Evolutionary conservation across 1,284 basidiomycete species (phyloP).

Genomic region (Sporisorium sorghi): DNA sequence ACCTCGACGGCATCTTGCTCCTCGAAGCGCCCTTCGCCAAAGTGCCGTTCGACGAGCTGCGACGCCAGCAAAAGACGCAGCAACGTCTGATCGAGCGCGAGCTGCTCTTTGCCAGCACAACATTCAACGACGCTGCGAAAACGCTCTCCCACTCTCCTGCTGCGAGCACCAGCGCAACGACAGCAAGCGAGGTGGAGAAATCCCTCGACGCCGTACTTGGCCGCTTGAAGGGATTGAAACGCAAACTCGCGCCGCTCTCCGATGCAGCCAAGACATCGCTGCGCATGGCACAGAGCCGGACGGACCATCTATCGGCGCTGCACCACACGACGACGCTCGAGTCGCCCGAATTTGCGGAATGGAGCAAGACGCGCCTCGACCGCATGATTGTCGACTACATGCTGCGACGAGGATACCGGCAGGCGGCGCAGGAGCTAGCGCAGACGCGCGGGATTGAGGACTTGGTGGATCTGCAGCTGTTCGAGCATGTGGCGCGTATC

Average conservation of each 20-base stretch:
- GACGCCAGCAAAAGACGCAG: slow-evolving; percentile 57
- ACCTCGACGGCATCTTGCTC: slow-evolving; percentile 79
- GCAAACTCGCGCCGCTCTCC: slow-evolving; percentile 75
- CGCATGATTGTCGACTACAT: slow-evolving; percentile 94
- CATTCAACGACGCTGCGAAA: slow-evolving; percentile 20
- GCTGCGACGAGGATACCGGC: slow-evolving; percentile 75
- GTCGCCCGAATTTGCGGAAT: slow-evolving; percentile 68
- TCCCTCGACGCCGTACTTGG: slow-evolving; percentile 81
- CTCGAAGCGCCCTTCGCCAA: slow-evolving; percentile 88
- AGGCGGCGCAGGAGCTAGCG: slow-evolving; percentile 49
- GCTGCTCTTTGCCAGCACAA: slow-evolving; percentile 33
- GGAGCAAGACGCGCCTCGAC: slow-evolving; percentile 83
- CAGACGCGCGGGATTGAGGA: slow-evolving; percentile 28
- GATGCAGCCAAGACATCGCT: slow-evolving; percentile 35
- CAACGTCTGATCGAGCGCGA: slow-evolving; percentile 61
- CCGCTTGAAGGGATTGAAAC: slow-evolving; percentile 80
- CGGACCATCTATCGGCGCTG: slow-evolving; percentile 47
- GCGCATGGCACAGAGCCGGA: slow-evolving; percentile 41
- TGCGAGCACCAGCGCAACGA: neutral
- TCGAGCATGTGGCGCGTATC: slow-evolving; percentile 85
- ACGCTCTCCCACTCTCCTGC: neutral
- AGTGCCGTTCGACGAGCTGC: slow-evolving; percentile 72
- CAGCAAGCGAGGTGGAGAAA: slow-evolving; percentile 62
- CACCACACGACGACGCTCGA: slow-evolving; percentile 34
- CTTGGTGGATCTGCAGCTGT: slow-evolving; percentile 78